phyloP scores from a whole-genome alignment of 225 moss, liverwort and hornwort species.

The Thuidium tamariscinum region DNA sequence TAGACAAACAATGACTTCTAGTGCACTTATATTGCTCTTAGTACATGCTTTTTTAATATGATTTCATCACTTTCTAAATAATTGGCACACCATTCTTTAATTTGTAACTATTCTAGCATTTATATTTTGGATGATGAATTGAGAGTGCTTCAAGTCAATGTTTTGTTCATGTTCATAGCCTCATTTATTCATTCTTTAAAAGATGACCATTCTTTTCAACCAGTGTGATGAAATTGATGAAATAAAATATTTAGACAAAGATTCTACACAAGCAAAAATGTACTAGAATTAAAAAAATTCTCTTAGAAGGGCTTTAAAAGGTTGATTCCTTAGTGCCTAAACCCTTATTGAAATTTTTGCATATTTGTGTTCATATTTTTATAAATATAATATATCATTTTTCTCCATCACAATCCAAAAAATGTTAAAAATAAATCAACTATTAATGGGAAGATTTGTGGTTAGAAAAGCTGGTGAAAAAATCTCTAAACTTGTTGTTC shows the following conservation, averaged over 20 bases:
- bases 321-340: fast-evolving
- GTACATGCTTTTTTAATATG: neutral
- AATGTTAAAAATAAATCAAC: neutral
- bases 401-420: neutral
- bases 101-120: neutral
- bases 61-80: neutral
- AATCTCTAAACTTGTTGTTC: neutral
- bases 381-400: neutral
- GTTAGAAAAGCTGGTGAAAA: fast-evolving
- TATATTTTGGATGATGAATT: neutral
- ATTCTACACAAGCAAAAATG: neutral
- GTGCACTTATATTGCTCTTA: neutral
- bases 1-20: neutral
- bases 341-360: neutral
- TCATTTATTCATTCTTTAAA: neutral
- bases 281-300: neutral
- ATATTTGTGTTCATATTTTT: neutral
- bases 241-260: neutral
- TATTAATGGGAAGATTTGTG: neutral
- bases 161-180: neutral
- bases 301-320: neutral
- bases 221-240: neutral
- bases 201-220: neutral
- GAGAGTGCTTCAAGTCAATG: neutral
- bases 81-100: neutral